Evolutionary conservation across 192 early-diverging fungal species (phyloP).

Genomic region (Dimargaris cristalligena): DNA sequence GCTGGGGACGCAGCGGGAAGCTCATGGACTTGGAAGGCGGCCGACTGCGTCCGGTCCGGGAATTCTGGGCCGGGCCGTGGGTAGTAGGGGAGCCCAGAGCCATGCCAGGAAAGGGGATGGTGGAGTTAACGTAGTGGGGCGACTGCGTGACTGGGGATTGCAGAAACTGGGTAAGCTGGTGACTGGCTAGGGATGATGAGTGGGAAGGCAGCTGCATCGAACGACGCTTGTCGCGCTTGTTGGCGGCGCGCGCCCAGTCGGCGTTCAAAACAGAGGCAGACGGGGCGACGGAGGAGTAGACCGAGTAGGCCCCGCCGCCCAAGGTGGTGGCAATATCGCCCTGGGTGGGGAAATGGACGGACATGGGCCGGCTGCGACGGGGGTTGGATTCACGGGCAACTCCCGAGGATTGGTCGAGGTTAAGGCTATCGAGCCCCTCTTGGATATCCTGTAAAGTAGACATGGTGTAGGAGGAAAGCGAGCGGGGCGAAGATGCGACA

Average conservation of each 20-base stretch:
- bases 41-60: slow-evolving; percentile 5
- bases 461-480: not conserved
- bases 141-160: not conserved
- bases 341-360: slow-evolving; percentile 1
- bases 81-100: not conserved
- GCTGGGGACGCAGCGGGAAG: slow-evolving; percentile 1
- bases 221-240: slow-evolving; percentile 8
- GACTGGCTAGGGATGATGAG: not conserved
- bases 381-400: not conserved
- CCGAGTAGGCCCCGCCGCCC: not conserved
- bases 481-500: too few relatives aligned
- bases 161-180: not conserved
- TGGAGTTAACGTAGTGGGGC: not conserved
- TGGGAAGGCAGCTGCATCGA: slow-evolving; percentile 10
- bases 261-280: not conserved
- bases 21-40: slow-evolving; percentile 10
- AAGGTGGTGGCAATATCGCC: not conserved
- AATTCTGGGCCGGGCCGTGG: not conserved
- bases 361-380: slow-evolving; percentile 1
- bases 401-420: not conserved
- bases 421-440: not conserved
- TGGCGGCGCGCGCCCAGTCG: not conserved
- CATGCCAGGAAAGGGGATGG: too few relatives aligned
- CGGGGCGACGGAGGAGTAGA: not conserved
- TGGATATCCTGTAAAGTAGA: slow-evolving; percentile 7